Evolutionary conservation across 192 early-diverging fungal genomes (phyloP).

Genomic region (Coemansia sp.): DNA sequence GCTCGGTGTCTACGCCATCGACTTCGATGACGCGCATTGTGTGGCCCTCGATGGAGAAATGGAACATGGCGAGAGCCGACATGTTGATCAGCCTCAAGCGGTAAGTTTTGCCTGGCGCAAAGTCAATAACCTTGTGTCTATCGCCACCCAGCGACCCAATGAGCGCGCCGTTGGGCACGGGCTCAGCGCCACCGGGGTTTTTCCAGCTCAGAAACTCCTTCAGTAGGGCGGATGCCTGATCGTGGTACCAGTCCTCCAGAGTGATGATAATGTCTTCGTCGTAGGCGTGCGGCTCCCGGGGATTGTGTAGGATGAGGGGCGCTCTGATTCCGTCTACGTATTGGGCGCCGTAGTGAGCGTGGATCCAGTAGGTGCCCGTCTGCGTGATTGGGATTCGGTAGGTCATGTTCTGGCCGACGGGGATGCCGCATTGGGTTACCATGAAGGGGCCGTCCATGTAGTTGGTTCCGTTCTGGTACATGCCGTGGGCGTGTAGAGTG

Average conservation of each 20-base stretch:
- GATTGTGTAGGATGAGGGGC: slow-evolving; percentile 68
- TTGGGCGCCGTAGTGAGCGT: slow-evolving; percentile 67
- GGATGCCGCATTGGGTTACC: slow-evolving; percentile 77
- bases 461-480: slow-evolving; percentile 72
- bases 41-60: slow-evolving; percentile 78
- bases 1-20: slow-evolving; percentile 69
- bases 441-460: slow-evolving; percentile 70
- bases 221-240: slow-evolving; percentile 56
- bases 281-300: slow-evolving; percentile 58
- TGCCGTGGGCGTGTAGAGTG: slow-evolving; percentile 73
- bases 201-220: slow-evolving; percentile 61
- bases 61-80: slow-evolving; percentile 72
- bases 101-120: slow-evolving; percentile 78
- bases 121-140: slow-evolving; percentile 42
- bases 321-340: slow-evolving; percentile 80
- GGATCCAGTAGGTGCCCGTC: slow-evolving; percentile 85
- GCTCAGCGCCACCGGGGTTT: slow-evolving; percentile 65
- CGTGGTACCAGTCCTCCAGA: slow-evolving; percentile 75
- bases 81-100: slow-evolving; percentile 82
- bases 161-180: slow-evolving; percentile 65
- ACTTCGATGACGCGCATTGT: slow-evolving; percentile 76
- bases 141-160: slow-evolving; percentile 59
- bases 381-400: slow-evolving; percentile 68
- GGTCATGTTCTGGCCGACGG: slow-evolving; percentile 62
- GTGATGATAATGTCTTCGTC: slow-evolving; percentile 69